Percentiles rank a stretch among this genome's conserved stretches.
Conservation (phyloP, 495 filamentous ascomycete genomes). For the Penicillium nucicola region DNA sequence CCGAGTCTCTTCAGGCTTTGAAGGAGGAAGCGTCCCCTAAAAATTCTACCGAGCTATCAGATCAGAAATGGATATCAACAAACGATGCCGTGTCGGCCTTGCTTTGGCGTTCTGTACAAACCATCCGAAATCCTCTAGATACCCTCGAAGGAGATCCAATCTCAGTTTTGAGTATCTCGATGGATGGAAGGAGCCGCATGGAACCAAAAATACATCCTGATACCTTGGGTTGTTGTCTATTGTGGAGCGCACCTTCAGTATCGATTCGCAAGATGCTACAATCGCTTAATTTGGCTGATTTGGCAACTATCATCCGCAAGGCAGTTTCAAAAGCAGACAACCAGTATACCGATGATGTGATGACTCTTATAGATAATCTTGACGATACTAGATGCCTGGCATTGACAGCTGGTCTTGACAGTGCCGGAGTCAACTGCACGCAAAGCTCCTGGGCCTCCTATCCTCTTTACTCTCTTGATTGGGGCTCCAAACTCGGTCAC, state of each 20-base stretch:
- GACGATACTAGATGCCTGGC: slow-evolving; percentile 28
- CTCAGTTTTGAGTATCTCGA: slow-evolving; percentile 31
- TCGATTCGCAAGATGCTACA: slow-evolving; percentile 16
- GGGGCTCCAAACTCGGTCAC: slow-evolving; percentile 29
- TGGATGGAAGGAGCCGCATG: slow-evolving; percentile 29
- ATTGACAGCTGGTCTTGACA: slow-evolving; percentile 31
- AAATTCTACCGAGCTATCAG: slow-evolving; percentile 22
- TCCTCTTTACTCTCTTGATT: slow-evolving; percentile 29
- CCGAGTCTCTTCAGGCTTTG: slow-evolving; percentile 20
- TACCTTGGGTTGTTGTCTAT: slow-evolving; percentile 32
- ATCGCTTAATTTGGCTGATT: slow-evolving; percentile 17
- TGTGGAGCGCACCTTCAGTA: slow-evolving; percentile 18
- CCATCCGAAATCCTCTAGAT: slow-evolving; percentile 27
- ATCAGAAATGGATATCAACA: slow-evolving; percentile 32
- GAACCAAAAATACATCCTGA: slow-evolving; percentile 27
- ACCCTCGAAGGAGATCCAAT: slow-evolving; percentile 25
- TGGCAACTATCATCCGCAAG: slow-evolving; percentile 29
- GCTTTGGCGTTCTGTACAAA: slow-evolving; percentile 39
- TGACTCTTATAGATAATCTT: slow-evolving; percentile 19
- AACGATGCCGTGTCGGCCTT: slow-evolving; percentile 39
- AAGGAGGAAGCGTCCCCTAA: slow-evolving; percentile 32
- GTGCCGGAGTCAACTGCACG: slow-evolving; percentile 30
- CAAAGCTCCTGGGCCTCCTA: slow-evolving; percentile 32
- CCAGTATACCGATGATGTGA: slow-evolving; percentile 19
- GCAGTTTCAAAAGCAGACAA: slow-evolving; percentile 25